phyloP scores from a whole-genome alignment of 371 early-diverging fungal species.

The Mortierella sp. region DNA sequence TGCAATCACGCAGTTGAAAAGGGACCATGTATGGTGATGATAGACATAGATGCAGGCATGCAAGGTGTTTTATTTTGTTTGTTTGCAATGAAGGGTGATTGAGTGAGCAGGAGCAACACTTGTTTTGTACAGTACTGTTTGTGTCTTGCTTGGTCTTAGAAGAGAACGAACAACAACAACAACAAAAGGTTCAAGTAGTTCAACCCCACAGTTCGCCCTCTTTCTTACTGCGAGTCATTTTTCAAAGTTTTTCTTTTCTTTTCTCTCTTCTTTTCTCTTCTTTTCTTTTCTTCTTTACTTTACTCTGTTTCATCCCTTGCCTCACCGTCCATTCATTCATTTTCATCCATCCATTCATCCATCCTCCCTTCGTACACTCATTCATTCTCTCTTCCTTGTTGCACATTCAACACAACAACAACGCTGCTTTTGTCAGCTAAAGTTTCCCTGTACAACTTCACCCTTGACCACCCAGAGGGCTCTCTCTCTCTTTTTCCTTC shows the following conservation, averaged over 20 bases:
- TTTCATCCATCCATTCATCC: background rate
- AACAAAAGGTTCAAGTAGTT: background rate
- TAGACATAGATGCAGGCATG: background rate
- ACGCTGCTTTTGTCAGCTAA: no score
- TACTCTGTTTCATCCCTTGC: no score
- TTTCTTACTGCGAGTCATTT: background rate
- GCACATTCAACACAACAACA: background rate
- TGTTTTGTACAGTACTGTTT: no score
- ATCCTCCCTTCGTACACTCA: background rate
- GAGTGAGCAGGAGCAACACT: no score
- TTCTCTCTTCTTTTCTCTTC: background rate
- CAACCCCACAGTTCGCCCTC: conserved; percentile 7
- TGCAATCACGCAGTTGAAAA: background rate
- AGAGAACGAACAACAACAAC: background rate
- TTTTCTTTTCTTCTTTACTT: no score
- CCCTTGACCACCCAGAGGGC: background rate
- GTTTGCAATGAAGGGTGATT: background rate
- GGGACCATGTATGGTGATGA: no score
- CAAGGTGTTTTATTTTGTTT: no score
- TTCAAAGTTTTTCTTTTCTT: background rate
- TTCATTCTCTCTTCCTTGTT: background rate
- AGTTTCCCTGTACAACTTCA: conserved; percentile 5
- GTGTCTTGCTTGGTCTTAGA: no score
- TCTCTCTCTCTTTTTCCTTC: background rate
- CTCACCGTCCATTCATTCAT: background rate